phyloP scores from a whole-genome alignment of 2,329 filamentous ascomycete species.

The Cladophialophora yegresii region DNA sequence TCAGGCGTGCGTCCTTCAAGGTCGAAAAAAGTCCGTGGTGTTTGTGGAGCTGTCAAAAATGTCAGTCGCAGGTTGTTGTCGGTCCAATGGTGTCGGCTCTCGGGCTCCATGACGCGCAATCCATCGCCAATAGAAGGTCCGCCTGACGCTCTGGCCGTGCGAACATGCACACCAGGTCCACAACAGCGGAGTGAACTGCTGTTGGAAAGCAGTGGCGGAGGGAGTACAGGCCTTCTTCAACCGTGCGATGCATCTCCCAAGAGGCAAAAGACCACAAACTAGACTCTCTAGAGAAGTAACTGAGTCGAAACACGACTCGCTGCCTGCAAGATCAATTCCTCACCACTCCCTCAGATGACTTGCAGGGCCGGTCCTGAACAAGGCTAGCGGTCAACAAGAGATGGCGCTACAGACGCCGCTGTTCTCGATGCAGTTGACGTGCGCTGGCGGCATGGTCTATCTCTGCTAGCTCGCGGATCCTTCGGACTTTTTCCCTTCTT shows the following conservation, averaged over 20 bases:
- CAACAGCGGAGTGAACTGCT: background rate
- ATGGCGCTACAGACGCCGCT: slow-evolving; percentile 1
- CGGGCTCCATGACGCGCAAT: slow-evolving; percentile 12
- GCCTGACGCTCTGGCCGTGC: background rate
- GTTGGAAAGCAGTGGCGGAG: background rate
- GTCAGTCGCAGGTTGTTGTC: background rate
- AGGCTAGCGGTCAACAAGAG: slow-evolving; percentile 12
- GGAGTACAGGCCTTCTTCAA: background rate
- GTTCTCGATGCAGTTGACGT: slow-evolving; percentile 11
- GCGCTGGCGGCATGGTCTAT: slow-evolving; percentile 9
- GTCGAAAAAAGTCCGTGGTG: slow-evolving; percentile 15
- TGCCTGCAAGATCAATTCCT: background rate
- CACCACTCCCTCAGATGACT: background rate
- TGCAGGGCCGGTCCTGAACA: background rate
- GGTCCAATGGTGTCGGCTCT: slow-evolving; percentile 5
- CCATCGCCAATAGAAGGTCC: slow-evolving; percentile 8
- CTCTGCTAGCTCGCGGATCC: slow-evolving; percentile 5
- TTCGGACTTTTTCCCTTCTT: slow-evolving; percentile 9
- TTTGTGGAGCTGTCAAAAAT: slow-evolving; percentile 12
- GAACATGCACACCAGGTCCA: background rate
- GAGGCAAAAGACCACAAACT: background rate
- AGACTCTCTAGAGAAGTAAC: background rate
- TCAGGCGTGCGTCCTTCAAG: slow-evolving; percentile 24
- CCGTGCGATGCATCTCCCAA: background rate
- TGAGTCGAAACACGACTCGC: background rate